Base-by-base conservation (phyloP, 306 rosid genomes). In the Cucurbita maxima region DNA sequence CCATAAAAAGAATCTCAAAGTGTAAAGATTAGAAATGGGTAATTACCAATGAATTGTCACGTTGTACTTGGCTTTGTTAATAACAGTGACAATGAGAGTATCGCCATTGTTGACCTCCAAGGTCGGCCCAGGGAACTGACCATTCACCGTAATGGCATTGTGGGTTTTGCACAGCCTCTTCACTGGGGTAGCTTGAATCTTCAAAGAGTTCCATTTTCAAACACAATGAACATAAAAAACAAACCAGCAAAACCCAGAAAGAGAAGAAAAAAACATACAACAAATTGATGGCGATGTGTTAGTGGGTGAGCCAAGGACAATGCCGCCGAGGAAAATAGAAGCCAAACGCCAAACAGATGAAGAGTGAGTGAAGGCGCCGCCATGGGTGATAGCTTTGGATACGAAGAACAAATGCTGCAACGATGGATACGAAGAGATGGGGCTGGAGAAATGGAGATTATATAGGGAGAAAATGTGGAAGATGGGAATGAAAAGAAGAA, bases 151-250 rank as follows among this genome's bases (percentile, higher is more conserved):
- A 47, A 94, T 91, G 43, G 76, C 37, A 43, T 84, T 89, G 22
- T 88, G 97, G 77, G 84, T 87, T 58, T 84, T 91, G 97, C 99
- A 94, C 95, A 94, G 91, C 99, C 99, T 94, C 95, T 87, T 94
- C 95, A 87, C 97, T 86, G 94, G 89, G 12, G 88, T 89, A 47
- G 99, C 88, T 88, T 91, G 81, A 82, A 95, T 77, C 99, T 92
- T 18, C 12, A 19, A 1, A 19, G 20, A 62, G 3, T 64, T 47
- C 7, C 2, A 18, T 64, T 43, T 36, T 6, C 22, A 8, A 43
- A 38, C 6, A 13, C 53, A 13, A 9, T 15, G 22, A 38, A 15
- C 16, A 22, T 54, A 0, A 14, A 13, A 44, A 10, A 43, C 11
- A 69, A 8, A 67, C 22, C 1, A 30, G 25, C 36, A 2, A 1